These are phyloP conservation scores for Penicillium corylophilum DNA, from an alignment of 2,329 filamentous ascomycete species.

Conservation along the genomic window DNA sequence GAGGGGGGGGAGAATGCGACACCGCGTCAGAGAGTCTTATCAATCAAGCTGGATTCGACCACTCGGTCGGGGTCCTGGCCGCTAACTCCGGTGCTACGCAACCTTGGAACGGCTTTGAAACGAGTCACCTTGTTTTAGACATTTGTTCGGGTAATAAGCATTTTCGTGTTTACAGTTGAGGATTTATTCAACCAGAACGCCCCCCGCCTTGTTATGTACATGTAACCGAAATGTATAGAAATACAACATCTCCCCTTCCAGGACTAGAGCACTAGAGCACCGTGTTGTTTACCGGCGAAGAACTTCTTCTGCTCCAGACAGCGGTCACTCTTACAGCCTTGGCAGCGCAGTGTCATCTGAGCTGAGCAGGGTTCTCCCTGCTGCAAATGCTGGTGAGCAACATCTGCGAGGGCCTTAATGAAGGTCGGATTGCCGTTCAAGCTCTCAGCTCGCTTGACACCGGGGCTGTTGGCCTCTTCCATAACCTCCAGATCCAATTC, in stretches of 20 bases:
- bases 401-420: slow-evolving; percentile 82
- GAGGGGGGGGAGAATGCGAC: slow-evolving; percentile 3
- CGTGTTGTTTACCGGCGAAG: slow-evolving; percentile 51
- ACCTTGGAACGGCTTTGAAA: background rate
- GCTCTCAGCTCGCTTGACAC: slow-evolving; percentile 87
- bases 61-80: background rate
- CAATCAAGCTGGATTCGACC: slow-evolving; percentile 8
- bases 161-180: background rate
- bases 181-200: background rate
- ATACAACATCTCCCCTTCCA: background rate
- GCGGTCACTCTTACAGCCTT: slow-evolving; percentile 85
- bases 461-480: slow-evolving; percentile 70
- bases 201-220: slow-evolving; percentile 2
- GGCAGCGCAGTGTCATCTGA: slow-evolving; percentile 89
- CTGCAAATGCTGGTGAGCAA: slow-evolving; percentile 77
- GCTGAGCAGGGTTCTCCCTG: slow-evolving; percentile 69
- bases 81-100: background rate
- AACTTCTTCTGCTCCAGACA: slow-evolving; percentile 73
- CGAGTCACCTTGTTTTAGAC: background rate
- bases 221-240: slow-evolving; percentile 4
- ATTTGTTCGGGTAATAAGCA: background rate
- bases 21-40: slow-evolving; percentile 5
- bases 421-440: slow-evolving; percentile 89
- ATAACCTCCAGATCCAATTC: slow-evolving; percentile 96
- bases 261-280: slow-evolving; percentile 34